Percentiles rank a stretch among this genome's conserved stretches.
Evolutionary conservation across 2,329 filamentous ascomycete species (phyloP).

Genomic region (Beauveria scarabaeidicola): DNA sequence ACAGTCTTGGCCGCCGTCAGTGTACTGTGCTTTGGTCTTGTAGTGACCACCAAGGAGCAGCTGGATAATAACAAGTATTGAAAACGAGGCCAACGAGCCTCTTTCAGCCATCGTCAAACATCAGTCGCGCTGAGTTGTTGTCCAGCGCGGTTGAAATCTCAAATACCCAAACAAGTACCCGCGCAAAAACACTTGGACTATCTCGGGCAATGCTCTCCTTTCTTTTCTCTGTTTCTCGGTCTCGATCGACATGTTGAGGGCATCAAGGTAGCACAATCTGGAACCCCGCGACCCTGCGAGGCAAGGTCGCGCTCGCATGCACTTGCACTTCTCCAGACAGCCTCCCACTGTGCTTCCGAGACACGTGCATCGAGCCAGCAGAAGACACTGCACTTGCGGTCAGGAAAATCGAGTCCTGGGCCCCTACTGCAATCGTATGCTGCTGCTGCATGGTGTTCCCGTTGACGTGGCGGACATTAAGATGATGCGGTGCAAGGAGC

Average conservation of each 20-base stretch:
- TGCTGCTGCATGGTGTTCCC: neutral
- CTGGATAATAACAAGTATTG: neutral
- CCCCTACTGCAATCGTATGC: neutral
- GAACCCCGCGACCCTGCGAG: neutral
- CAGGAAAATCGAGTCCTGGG: neutral
- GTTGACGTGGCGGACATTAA: neutral
- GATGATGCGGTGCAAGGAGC: neutral
- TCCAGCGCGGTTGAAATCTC: neutral
- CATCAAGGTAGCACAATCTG: neutral
- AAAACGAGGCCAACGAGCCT: too few relatives aligned
- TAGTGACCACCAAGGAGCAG: neutral
- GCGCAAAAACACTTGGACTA: too few relatives aligned
- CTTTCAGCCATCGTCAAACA: too few relatives aligned
- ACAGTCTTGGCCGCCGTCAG: neutral
- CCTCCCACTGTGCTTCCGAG: conserved; percentile 1
- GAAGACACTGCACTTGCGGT: neutral
- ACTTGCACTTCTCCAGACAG: neutral
- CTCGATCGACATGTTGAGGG: neutral
- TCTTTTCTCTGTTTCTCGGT: neutral
- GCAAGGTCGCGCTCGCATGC: neutral
- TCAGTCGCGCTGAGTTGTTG: neutral
- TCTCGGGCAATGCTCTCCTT: too few relatives aligned
- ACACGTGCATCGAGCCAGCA: neutral
- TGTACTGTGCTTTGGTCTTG: neutral
- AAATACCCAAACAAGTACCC: too few relatives aligned